Evolutionary conservation across 495 filamentous ascomycete species (phyloP), one percentile per base, ranked within the genome.

Genomic region (Penicillium angulare): DNA sequence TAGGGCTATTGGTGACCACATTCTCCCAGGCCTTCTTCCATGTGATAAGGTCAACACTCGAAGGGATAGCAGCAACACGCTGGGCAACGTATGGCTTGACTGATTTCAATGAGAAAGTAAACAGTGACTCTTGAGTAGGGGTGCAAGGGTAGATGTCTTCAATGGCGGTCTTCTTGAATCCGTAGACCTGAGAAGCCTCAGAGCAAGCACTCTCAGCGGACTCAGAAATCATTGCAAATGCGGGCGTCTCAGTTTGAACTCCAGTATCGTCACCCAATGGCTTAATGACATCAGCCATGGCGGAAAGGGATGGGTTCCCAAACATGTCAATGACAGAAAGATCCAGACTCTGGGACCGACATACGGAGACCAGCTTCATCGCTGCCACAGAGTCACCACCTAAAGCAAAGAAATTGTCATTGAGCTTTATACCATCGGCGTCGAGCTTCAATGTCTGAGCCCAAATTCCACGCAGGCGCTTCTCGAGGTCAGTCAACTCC

Each of bases 351-450:
- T 67, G 57, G 3, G 55, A 57, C 27, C 70, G 57, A 18, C 65
- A 67, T 10, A 62, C 61, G 2, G 74, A 62, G 1, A 73, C 72
- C 6, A 78, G 61, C 39, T 57, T 65, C 79, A 87, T 86, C 16
- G 84, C 82, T 15, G 69, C 68, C 38, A 87, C 69, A 10, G 83
- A 86, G 61, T 86, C 83, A 33, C 82, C 84, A 18, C 84, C 84
- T 4, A 84, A 68, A 0, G 70, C 68, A 60, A 86, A 84, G 66
- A 87, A 86, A 27, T 75, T 71, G 34, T 74, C 69, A 2, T 68
- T 64, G 2, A 56, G 59, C 6, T 61, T 52, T 16, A 76, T 73
- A 1, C 50, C 41, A 7, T 65, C 62, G 0, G 51, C 38, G 0
- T 71, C 49, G 1, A 76, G 50, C 10, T 72, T 73, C 16, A 83